These are phyloP conservation scores for Apostasia ramifera DNA, from an alignment of 106 monocot genomes.

Conservation along the genomic window DNA sequence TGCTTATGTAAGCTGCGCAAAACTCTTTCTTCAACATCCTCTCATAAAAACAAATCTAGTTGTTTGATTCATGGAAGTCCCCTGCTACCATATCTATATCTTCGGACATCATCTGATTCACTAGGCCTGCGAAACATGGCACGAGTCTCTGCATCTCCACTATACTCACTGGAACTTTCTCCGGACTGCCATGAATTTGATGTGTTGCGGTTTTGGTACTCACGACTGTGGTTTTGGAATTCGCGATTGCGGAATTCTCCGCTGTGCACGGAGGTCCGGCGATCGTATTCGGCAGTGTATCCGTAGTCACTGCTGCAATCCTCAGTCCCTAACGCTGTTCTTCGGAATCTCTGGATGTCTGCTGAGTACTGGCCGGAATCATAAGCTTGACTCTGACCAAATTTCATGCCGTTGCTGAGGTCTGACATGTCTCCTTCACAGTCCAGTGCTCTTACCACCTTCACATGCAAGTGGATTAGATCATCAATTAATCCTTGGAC, in stretches of 20 bases:
- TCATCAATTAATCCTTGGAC: too few relatives aligned
- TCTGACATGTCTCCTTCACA: slow-evolving; percentile 22
- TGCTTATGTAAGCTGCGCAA: too few relatives aligned
- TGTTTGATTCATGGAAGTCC: slow-evolving; percentile 1
- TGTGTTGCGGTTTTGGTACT: not conserved
- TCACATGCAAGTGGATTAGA: not conserved
- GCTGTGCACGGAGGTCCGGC: slow-evolving; percentile 14
- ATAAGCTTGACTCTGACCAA: slow-evolving; percentile 27
- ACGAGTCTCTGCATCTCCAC: slow-evolving; percentile 6
- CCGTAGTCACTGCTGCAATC: slow-evolving; percentile 10
- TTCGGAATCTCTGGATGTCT: slow-evolving; percentile 23
- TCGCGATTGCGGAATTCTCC: slow-evolving; percentile 8
- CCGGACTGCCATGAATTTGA: slow-evolving; percentile 1
- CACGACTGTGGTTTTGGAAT: not conserved
- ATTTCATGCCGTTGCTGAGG: slow-evolving; percentile 29
- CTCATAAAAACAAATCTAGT: not conserved
- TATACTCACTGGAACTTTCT: slow-evolving; percentile 3
- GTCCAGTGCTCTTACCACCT: slow-evolving; percentile 35
- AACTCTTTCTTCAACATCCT: too few relatives aligned
- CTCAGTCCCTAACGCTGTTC: slow-evolving; percentile 17
- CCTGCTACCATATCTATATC: not conserved
- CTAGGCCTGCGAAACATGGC: slow-evolving; percentile 6
- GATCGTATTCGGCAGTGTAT: slow-evolving; percentile 9
- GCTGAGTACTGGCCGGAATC: slow-evolving; percentile 16
- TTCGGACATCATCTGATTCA: slow-evolving; percentile 4